Conservation (phyloP, 2,329 filamentous ascomycete species). For the Ascochyta viciae-villosae region DNA sequence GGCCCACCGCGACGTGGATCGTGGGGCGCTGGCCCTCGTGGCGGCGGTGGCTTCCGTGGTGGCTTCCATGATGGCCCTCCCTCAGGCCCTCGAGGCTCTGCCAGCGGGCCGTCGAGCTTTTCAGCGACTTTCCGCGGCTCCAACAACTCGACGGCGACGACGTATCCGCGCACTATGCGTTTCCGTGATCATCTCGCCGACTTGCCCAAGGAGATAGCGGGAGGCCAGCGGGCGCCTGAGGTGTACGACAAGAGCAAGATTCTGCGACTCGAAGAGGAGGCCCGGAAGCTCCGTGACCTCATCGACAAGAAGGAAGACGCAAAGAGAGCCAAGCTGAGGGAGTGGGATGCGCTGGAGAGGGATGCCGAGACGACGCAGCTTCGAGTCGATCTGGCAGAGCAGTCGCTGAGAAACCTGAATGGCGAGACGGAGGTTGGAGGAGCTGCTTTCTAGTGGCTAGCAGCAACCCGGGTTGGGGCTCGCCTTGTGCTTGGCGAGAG, state of each 20-base stretch:
- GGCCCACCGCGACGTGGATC: conserved; percentile 46
- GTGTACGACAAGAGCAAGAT: conserved; percentile 53
- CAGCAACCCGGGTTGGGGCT: not conserved
- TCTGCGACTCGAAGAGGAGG: conserved; percentile 56
- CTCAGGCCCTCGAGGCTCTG: conserved; percentile 44
- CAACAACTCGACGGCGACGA: conserved; percentile 53
- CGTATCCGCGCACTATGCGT: conserved; percentile 56
- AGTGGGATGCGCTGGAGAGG: conserved; percentile 55
- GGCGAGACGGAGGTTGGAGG: conserved; percentile 50
- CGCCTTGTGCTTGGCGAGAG: not conserved
- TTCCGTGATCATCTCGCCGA: conserved; percentile 54
- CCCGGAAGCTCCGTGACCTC: conserved; percentile 52
- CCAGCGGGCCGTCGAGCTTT: conserved; percentile 37
- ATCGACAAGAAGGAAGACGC: conserved; percentile 57
- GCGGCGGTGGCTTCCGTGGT: conserved; percentile 37
- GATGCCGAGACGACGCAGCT: conserved; percentile 55
- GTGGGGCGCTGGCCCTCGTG: conserved; percentile 42
- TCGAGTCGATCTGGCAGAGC: conserved; percentile 56
- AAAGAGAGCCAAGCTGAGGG: conserved; percentile 52
- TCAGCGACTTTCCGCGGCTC: conserved; percentile 51
- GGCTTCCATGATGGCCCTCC: conserved; percentile 36
- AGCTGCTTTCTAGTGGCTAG: conserved; percentile 41
- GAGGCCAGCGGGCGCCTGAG: conserved; percentile 54
- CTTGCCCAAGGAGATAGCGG: conserved; percentile 54
- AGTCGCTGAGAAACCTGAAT: conserved; percentile 52